These are phyloP conservation scores for Strobilomyces echinocephalus DNA, from an alignment of 768 basidiomycete species.

Conservation along the genomic window DNA sequence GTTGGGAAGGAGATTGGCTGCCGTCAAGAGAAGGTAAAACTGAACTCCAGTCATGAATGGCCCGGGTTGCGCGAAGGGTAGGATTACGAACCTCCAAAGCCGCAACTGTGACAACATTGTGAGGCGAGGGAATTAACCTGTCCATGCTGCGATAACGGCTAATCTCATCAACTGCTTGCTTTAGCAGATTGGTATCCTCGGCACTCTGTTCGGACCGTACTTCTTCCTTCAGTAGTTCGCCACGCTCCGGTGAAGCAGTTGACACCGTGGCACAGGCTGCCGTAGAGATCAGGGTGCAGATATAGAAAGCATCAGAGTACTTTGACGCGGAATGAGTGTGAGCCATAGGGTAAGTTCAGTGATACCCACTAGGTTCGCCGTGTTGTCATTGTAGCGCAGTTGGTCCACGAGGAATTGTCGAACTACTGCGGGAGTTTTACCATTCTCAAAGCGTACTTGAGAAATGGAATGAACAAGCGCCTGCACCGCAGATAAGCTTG, in stretches of 20 bases:
- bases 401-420: conserved; percentile 88
- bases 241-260: conserved; percentile 71
- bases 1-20: conserved; percentile 73
- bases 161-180: conserved; percentile 74
- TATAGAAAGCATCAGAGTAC: conserved; percentile 91
- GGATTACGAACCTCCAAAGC: conserved; percentile 71
- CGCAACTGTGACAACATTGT: conserved; percentile 90
- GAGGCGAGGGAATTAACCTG: conserved; percentile 87
- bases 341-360: background rate
- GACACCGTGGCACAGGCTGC: conserved; percentile 78
- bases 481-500: conserved; percentile 35
- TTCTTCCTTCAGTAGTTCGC: conserved; percentile 69
- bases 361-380: conserved; percentile 70
- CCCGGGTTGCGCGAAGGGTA: background rate
- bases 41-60: conserved; percentile 27
- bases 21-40: conserved; percentile 77
- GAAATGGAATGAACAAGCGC: conserved; percentile 78
- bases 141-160: conserved; percentile 95
- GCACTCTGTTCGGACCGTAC: conserved; percentile 58
- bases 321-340: conserved; percentile 28
- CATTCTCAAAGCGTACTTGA: conserved; percentile 79
- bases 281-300: conserved; percentile 79
- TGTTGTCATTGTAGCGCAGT: conserved; percentile 94
- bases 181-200: conserved; percentile 67
- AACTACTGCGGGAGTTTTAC: conserved; percentile 81